These are phyloP conservation scores for Kodamaea laetipori DNA, from an alignment of 805 yeast species.

Conservation along the genomic window DNA sequence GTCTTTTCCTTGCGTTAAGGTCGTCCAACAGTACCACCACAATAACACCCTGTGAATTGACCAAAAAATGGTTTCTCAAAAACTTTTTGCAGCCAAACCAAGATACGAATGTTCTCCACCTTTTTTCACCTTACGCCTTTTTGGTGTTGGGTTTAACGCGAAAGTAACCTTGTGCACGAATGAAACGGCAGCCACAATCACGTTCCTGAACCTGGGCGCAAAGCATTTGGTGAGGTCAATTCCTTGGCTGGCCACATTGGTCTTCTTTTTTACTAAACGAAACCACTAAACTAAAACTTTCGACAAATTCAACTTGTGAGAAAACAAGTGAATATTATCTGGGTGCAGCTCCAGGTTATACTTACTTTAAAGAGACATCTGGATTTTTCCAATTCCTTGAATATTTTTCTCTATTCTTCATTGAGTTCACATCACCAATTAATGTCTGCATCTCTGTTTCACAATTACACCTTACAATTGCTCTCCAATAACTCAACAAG, in stretches of 20 bases:
- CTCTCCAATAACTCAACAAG: slow-evolving; percentile 1
- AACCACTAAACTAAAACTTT: slow-evolving; percentile 9
- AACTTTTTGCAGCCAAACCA: background rate
- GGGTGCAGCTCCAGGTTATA: too few relatives aligned
- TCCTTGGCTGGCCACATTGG: background rate
- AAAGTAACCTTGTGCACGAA: background rate
- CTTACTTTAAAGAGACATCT: too few relatives aligned
- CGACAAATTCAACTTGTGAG: background rate
- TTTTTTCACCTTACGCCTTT: background rate
- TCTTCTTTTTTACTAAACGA: slow-evolving; percentile 4
- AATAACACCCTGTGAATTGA: background rate
- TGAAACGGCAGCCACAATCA: background rate
- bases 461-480: background rate
- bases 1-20: slow-evolving; percentile 8
- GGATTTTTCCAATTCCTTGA: too few relatives aligned
- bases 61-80: slow-evolving; percentile 12
- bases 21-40: background rate
- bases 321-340: background rate
- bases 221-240: background rate
- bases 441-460: background rate
- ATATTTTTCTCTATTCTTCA: background rate
- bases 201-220: slow-evolving; percentile 9
- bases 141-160: slow-evolving; percentile 9
- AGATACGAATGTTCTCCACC: slow-evolving; percentile 3
- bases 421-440: background rate